Evolutionary conservation across 192 early-diverging fungal species (phyloP), one percentile per base, ranked within the genome.

Genomic region (Geranomyces variabilis): DNA sequence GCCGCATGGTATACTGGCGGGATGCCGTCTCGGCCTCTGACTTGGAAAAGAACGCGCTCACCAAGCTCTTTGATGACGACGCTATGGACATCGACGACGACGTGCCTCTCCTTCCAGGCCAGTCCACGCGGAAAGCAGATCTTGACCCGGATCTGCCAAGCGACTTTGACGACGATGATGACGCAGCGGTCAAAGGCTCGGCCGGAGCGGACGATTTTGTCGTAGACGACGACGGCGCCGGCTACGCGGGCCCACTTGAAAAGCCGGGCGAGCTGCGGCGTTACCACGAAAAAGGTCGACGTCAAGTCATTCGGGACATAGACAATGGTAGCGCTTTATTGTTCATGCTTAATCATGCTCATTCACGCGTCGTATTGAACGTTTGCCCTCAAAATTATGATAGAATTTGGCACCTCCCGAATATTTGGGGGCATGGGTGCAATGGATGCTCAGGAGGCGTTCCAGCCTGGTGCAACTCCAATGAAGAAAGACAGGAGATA

Each of bases 381-480:
- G 10, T 41, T 41, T n/a, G n/a, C n/a, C n/a, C n/a, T n/a, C n/a
- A n/a, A n/a, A n/a, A n/a, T n/a, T n/a, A n/a, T n/a, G 36, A 7
- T 41, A 41, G 36, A 41, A 41, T 41, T 41, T 10, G 36, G 36
- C 36, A 41, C 36, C 10, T 41, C 36, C 5, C 36, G 36, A 7
- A 41, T 41, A 41, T 41, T 41, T 41, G 36, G 36, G 5, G 36
- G 36, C 36, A 24, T 63, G 21, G 12, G 44, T 31, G 59, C 61
- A 10, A 45, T 57, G 22, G 77, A 81, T 19, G 61, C 77, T 26
- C 90, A 93, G 64, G 78, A 80, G n/a, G 71, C 84, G 30, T 94
- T 99, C 71, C 96, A 99, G 66, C 87, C 96, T 26, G 94, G 93
- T 7, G 78, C 94, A 10, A 95, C 95, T 2, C 86, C 90, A 8